A percentile compares a stretch with the other conserved stretches of the same genome.
phyloP scores from a whole-genome alignment of 768 basidiomycete species.

The Lentinula edodes region DNA sequence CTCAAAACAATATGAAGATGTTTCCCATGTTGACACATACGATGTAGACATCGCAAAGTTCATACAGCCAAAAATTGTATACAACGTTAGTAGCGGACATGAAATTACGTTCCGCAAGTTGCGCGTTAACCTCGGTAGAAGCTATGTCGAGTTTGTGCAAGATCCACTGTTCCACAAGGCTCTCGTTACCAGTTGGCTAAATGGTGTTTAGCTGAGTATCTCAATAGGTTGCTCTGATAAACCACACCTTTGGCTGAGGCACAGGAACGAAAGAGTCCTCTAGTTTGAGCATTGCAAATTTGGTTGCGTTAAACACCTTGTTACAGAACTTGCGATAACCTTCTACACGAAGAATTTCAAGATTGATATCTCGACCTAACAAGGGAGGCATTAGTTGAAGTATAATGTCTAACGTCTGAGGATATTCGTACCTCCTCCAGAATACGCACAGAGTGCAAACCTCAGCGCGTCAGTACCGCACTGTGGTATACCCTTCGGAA shows the following conservation, averaged over 20 bases:
- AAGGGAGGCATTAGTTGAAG: not conserved
- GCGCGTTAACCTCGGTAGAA: conserved; percentile 66
- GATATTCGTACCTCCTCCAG: conserved; percentile 61
- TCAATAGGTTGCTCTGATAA: not conserved
- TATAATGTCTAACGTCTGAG: not conserved
- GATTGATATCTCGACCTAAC: conserved; percentile 90
- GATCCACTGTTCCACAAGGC: conserved; percentile 92
- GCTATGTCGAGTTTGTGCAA: conserved; percentile 89
- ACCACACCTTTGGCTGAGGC: conserved; percentile 56
- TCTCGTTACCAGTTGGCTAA: conserved; percentile 85
- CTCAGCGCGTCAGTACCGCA: conserved; percentile 96
- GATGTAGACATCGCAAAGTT: conserved; percentile 99
- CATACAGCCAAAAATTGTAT: conserved; percentile 97
- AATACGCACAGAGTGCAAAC: conserved; percentile 94
- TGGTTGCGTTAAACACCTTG: conserved; percentile 98
- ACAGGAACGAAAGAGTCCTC: conserved; percentile 79
- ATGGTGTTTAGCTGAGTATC: not conserved
- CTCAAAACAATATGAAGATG: not conserved
- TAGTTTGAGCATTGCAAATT: conserved; percentile 98
- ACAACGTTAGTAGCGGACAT: conserved; percentile 82
- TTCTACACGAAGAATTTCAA: conserved; percentile 93
- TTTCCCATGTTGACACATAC: conserved; percentile 35
- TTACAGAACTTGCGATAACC: conserved; percentile 99
- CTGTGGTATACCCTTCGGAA: conserved; percentile 97
- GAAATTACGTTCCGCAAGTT: conserved; percentile 81